Evolutionary conservation across 768 basidiomycete species (phyloP).

Genomic region (Phylloporus sp.): DNA sequence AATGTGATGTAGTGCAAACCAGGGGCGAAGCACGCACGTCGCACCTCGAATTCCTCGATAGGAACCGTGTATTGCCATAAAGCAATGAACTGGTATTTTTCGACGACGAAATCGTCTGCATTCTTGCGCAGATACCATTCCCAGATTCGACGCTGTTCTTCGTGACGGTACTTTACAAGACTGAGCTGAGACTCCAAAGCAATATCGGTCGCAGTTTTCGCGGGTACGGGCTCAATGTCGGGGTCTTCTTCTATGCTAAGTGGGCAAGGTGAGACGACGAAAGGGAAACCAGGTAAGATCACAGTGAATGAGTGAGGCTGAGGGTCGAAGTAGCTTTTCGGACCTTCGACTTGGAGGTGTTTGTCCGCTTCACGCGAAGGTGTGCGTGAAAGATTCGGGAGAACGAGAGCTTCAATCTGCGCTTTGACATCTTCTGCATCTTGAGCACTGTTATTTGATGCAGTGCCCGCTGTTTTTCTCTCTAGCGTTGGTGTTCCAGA

Average conservation of each 20-base stretch:
- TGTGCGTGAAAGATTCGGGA: slow-evolving; percentile 36
- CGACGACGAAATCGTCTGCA: slow-evolving; percentile 80
- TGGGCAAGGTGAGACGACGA: slow-evolving; percentile 32
- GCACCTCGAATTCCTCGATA: slow-evolving; percentile 58
- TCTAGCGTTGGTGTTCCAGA: slow-evolving; percentile 31
- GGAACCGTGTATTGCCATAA: slow-evolving; percentile 80
- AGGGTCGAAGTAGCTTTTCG: slow-evolving; percentile 43
- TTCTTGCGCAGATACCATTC: slow-evolving; percentile 93
- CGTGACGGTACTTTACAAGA: slow-evolving; percentile 72
- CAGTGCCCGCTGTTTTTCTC: slow-evolving; percentile 14
- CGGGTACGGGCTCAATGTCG: slow-evolving; percentile 37
- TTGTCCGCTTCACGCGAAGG: slow-evolving; percentile 34
- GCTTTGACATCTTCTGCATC: slow-evolving; percentile 55
- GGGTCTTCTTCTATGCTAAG: slow-evolving; percentile 26
- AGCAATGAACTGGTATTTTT: slow-evolving; percentile 88
- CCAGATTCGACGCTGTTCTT: slow-evolving; percentile 88
- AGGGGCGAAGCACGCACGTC: slow-evolving; percentile 78
- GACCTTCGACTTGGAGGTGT: slow-evolving; percentile 29
- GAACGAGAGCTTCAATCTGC: slow-evolving; percentile 55
- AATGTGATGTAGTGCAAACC: slow-evolving; percentile 71
- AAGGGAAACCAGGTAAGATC: slow-evolving; percentile 27
- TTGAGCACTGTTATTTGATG: slow-evolving; percentile 12
- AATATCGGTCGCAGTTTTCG: slow-evolving; percentile 70
- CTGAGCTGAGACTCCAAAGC: slow-evolving; percentile 67
- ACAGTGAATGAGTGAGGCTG: slow-evolving; percentile 29